These are phyloP conservation scores for Paramyrothecium roridum DNA, from an alignment of 2,329 filamentous ascomycete genomes.

Conservation along the genomic window DNA sequence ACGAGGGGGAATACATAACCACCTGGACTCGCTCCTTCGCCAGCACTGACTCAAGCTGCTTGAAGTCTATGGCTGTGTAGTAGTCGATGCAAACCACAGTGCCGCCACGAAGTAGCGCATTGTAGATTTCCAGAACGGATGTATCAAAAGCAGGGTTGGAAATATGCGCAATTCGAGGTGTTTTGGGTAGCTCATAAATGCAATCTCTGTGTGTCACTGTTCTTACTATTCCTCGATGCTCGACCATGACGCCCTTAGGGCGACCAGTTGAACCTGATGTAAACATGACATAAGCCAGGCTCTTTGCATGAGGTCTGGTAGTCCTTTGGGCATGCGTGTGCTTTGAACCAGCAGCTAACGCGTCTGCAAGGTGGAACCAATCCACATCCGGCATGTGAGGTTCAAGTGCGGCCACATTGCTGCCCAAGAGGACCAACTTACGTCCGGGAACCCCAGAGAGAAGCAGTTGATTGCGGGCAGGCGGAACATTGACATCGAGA, in stretches of 20 bases:
- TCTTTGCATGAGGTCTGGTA: neutral
- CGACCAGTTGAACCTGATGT: slow-evolving; percentile 4
- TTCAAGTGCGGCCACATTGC: neutral
- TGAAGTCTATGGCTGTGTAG: slow-evolving; percentile 6
- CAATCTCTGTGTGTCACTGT: neutral
- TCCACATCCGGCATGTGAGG: neutral
- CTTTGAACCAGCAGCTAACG: neutral
- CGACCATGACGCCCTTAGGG: slow-evolving; percentile 13
- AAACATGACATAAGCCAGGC: slow-evolving; percentile 4
- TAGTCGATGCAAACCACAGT: slow-evolving; percentile 14
- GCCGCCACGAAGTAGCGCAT: slow-evolving; percentile 13
- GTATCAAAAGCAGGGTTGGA: slow-evolving; percentile 11
- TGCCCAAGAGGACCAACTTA: slow-evolving; percentile 1
- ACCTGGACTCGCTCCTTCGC: slow-evolving; percentile 3
- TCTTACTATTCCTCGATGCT: slow-evolving; percentile 2
- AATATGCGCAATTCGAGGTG: slow-evolving; percentile 1
- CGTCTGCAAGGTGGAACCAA: neutral
- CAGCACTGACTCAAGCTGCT: slow-evolving; percentile 7
- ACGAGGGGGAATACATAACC: slow-evolving; percentile 5
- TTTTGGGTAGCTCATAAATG: neutral
- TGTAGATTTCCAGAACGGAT: slow-evolving; percentile 6
- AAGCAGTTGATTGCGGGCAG: slow-evolving; percentile 5
- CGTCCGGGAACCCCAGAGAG: slow-evolving; percentile 4
- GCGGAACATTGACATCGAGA: slow-evolving; percentile 8
- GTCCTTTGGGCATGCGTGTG: neutral